phyloP scores from a whole-genome alignment of 768 basidiomycete genomes.

The Lactifluus subvellereus region DNA sequence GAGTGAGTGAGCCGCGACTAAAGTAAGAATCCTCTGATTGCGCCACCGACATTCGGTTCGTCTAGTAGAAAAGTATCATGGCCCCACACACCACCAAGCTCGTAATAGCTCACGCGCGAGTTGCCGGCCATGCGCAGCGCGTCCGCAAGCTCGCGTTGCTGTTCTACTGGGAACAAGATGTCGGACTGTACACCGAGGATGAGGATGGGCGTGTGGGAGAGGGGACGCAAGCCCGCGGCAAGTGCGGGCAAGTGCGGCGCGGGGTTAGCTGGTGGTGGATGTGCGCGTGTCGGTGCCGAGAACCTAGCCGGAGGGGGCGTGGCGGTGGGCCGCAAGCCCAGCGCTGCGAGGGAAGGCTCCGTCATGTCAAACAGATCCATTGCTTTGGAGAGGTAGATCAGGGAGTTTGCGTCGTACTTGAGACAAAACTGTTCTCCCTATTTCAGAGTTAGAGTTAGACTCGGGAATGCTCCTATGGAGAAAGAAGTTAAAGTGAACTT shows the following conservation, averaged over 20 bases:
- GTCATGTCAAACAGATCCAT: conserved; percentile 99
- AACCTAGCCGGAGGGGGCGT: conserved; percentile 24
- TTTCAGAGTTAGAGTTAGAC: not conserved
- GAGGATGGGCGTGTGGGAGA: conserved; percentile 72
- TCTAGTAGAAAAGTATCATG: conserved; percentile 98
- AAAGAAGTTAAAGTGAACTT: conserved; percentile 16
- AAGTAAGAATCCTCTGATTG: conserved; percentile 83
- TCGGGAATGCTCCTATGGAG: not conserved
- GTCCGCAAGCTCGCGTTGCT: conserved; percentile 92
- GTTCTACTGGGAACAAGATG: conserved; percentile 94
- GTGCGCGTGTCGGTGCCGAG: conserved; percentile 47
- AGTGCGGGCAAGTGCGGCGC: conserved; percentile 73
- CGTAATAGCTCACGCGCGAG: conserved; percentile 86
- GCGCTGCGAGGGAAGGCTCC: conserved; percentile 58
- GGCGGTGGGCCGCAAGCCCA: conserved; percentile 47
- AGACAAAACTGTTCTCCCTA: conserved; percentile 96
- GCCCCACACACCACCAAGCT: conserved; percentile 98
- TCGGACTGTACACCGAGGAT: conserved; percentile 95
- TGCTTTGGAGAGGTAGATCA: conserved; percentile 97
- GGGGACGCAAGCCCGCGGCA: conserved; percentile 68
- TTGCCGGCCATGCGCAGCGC: conserved; percentile 90
- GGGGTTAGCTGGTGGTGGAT: conserved; percentile 66
- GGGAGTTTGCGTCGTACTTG: conserved; percentile 98
- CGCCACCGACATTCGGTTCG: conserved; percentile 84
- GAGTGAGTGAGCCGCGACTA: conserved; percentile 25